Conservation (phyloP, 2,329 filamentous ascomycete genomes). For the Epichloe sibirici region DNA sequence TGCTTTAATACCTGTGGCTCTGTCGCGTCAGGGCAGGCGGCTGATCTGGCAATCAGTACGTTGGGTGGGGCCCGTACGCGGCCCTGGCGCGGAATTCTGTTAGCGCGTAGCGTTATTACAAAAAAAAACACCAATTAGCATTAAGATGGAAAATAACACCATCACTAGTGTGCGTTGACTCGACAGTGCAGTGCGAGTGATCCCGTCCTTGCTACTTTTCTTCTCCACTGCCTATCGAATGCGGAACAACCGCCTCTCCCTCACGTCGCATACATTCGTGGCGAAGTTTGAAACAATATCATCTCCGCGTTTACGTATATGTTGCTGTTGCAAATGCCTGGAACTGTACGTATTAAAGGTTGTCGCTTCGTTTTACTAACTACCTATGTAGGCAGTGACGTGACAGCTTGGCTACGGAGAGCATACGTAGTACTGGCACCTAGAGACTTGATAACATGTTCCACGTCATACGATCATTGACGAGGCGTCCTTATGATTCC, state of each 20-base stretch:
- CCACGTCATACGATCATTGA: too few species aligned
- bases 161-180: not conserved
- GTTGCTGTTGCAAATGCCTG: too few species aligned
- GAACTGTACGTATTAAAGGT: too few species aligned
- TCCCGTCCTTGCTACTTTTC: not conserved
- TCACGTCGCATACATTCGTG: not conserved
- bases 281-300: too few species aligned
- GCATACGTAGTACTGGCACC: too few species aligned
- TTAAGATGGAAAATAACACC: not conserved
- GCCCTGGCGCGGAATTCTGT: slow-evolving; percentile 10
- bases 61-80: slow-evolving; percentile 11
- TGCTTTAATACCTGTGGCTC: slow-evolving; percentile 28
- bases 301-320: too few species aligned
- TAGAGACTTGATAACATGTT: too few species aligned
- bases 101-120: not conserved
- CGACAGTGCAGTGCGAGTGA: not conserved
- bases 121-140: not conserved
- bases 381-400: not conserved
- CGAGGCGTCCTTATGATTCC: too few species aligned
- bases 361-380: too few species aligned
- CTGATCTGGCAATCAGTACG: slow-evolving; percentile 22
- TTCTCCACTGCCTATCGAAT: not conserved
- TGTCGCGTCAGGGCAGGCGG: slow-evolving; percentile 18
- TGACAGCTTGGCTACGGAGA: too few species aligned
- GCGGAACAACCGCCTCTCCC: not conserved